These are phyloP conservation scores for Phoma herbarum DNA, from an alignment of 2,329 filamentous ascomycete genomes.

Conservation along the genomic window DNA sequence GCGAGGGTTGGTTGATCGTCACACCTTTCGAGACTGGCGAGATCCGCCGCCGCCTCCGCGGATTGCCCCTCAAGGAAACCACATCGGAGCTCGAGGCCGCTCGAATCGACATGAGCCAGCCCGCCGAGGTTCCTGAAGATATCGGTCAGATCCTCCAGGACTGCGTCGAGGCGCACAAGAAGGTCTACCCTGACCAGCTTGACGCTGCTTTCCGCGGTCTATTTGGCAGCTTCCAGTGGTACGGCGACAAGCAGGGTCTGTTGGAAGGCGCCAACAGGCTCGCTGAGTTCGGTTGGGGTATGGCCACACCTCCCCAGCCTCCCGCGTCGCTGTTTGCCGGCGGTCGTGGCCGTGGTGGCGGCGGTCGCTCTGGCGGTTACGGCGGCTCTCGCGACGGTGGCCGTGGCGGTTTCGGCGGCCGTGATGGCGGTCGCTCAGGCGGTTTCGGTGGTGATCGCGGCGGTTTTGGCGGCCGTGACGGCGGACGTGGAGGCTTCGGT, in stretches of 20 bases:
- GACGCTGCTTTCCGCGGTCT: slow-evolving; percentile 64
- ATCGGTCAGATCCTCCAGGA: slow-evolving; percentile 58
- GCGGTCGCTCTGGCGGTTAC: slow-evolving; percentile 27
- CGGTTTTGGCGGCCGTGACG: slow-evolving; percentile 22
- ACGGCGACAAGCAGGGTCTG: slow-evolving; percentile 52
- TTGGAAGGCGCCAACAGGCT: slow-evolving; percentile 57
- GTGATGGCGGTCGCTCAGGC: slow-evolving; percentile 20
- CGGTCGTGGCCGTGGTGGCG: slow-evolving; percentile 25
- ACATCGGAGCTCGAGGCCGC: slow-evolving; percentile 63
- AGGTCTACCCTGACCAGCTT: slow-evolving; percentile 55
- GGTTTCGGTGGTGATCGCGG: slow-evolving; percentile 23
- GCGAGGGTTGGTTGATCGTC: slow-evolving; percentile 74
- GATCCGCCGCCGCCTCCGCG: slow-evolving; percentile 62
- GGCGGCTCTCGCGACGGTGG: slow-evolving; percentile 20
- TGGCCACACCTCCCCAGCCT: slow-evolving; percentile 53
- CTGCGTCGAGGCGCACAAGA: slow-evolving; percentile 55
- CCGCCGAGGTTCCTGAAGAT: slow-evolving; percentile 52
- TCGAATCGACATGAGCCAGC: slow-evolving; percentile 55
- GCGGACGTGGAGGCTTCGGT: slow-evolving; percentile 21
- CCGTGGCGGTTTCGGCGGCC: slow-evolving; percentile 26
- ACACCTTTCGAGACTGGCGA: slow-evolving; percentile 62
- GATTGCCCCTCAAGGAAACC: slow-evolving; percentile 66
- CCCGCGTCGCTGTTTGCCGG: slow-evolving; percentile 35
- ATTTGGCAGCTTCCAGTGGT: slow-evolving; percentile 62
- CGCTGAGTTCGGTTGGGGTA: slow-evolving; percentile 58